Conservation (phyloP, 306 rosid species). For the Luffa acutangula region DNA sequence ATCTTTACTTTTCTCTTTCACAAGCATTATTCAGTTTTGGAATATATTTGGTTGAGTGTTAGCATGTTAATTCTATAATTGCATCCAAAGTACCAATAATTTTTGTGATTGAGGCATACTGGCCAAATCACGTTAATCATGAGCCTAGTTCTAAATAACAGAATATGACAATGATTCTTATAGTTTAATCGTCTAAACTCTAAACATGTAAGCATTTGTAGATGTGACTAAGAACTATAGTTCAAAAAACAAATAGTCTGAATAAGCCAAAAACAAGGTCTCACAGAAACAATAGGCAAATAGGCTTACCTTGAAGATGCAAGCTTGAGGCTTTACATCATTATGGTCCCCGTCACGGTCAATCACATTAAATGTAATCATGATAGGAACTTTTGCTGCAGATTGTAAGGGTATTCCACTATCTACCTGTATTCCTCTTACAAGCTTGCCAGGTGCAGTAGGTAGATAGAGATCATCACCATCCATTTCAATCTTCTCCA, state of each 20-base stretch:
- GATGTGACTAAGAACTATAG: not conserved
- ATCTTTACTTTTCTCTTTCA: not conserved
- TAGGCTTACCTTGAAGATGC: slow-evolving; percentile 79
- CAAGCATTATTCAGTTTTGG: not conserved
- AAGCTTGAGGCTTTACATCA: slow-evolving; percentile 84
- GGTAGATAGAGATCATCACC: slow-evolving; percentile 94
- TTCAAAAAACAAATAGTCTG: not conserved
- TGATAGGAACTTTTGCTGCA: slow-evolving; percentile 95
- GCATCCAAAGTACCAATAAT: not conserved
- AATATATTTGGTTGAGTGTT: not conserved
- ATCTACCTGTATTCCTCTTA: slow-evolving; percentile 74
- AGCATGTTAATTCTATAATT: not conserved
- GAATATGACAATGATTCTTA: not conserved
- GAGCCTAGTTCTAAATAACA: not conserved
- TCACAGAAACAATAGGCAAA: not conserved
- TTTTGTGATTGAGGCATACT: not conserved
- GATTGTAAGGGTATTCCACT: slow-evolving; percentile 97
- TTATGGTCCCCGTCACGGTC: slow-evolving; percentile 68
- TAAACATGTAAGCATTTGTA: not conserved
- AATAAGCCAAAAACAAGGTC: not conserved
- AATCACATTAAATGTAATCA: slow-evolving; percentile 80
- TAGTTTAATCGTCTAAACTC: not conserved
- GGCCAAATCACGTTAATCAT: not conserved
- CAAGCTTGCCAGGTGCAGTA: slow-evolving; percentile 77
- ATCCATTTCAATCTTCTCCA: slow-evolving; percentile 78